Conservation (phyloP, 2,329 filamentous ascomycete genomes). For the Triangularia setosa region DNA sequence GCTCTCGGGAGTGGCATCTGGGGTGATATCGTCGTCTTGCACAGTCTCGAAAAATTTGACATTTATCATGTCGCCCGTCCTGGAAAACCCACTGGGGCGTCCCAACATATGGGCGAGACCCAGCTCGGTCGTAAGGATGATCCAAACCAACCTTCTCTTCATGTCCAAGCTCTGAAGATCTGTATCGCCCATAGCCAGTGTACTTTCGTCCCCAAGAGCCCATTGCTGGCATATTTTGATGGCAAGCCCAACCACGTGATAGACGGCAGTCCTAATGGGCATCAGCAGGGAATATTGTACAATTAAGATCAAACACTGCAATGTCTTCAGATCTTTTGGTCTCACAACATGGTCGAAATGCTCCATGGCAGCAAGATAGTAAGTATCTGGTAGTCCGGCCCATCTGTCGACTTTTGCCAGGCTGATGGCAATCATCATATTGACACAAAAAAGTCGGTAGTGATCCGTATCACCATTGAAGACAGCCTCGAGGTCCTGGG, state of each 20-base stretch:
- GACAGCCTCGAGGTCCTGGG: constrained; percentile 72
- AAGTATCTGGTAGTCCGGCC: constrained; percentile 90
- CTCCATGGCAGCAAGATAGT: constrained; percentile 85
- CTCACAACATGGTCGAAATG: constrained; percentile 78
- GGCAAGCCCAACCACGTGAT: constrained; percentile 87
- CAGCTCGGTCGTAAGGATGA: constrained; percentile 81
- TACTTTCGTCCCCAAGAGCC: constrained; percentile 83
- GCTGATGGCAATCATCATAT: constrained; percentile 91
- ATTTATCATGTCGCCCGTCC: constrained; percentile 75
- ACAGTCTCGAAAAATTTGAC: constrained; percentile 80
- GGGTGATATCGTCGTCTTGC: constrained; percentile 78
- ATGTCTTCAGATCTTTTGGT: constrained; percentile 82
- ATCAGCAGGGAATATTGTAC: constrained; percentile 90
- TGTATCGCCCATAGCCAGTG: constrained; percentile 62
- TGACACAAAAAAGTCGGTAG: constrained; percentile 81
- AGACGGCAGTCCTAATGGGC: constrained; percentile 85
- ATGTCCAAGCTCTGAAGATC: constrained; percentile 81
- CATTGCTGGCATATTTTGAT: constrained; percentile 85
- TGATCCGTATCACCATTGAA: constrained; percentile 72
- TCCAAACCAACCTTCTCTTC: constrained; percentile 85
- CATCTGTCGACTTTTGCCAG: constrained; percentile 90
- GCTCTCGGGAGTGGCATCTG: constrained; percentile 67
- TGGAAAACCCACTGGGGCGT: constrained; percentile 79
- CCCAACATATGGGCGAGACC: constrained; percentile 85
- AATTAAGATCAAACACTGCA: constrained; percentile 85